These are phyloP conservation scores for Lachnellula subtilissima DNA, from an alignment of 2,329 filamentous ascomycete genomes.

Conservation along the genomic window DNA sequence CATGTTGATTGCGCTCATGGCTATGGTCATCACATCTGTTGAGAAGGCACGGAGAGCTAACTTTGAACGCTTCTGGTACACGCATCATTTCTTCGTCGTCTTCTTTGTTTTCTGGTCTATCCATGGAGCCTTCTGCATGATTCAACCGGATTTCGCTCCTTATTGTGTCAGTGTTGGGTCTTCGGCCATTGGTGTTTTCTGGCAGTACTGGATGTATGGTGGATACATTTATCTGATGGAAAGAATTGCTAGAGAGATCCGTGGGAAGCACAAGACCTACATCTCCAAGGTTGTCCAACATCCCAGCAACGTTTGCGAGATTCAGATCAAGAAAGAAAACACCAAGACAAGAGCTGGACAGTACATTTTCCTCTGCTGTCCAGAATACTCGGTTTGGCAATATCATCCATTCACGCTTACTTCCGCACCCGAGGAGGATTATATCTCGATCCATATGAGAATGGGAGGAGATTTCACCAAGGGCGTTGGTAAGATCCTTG, in stretches of 20 bases:
- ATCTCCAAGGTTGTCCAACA: slow-evolving; percentile 88
- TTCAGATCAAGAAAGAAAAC: slow-evolving; percentile 87
- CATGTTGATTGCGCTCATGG: slow-evolving; percentile 74
- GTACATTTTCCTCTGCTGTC: slow-evolving; percentile 87
- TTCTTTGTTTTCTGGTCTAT: slow-evolving; percentile 93
- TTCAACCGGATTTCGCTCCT: slow-evolving; percentile 74
- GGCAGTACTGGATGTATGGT: slow-evolving; percentile 86
- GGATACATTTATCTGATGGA: slow-evolving; percentile 78
- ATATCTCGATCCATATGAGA: slow-evolving; percentile 81
- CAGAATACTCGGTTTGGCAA: slow-evolving; percentile 81
- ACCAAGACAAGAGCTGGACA: slow-evolving; percentile 77
- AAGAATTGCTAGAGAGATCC: slow-evolving; percentile 70
- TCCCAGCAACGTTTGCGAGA: slow-evolving; percentile 82
- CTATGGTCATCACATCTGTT: slow-evolving; percentile 71
- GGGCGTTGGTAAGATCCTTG: slow-evolving; percentile 62
- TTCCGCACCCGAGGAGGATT: slow-evolving; percentile 83
- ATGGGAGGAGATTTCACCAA: slow-evolving; percentile 79
- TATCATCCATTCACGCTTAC: slow-evolving; percentile 86
- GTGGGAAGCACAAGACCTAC: slow-evolving; percentile 77
- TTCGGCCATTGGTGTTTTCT: slow-evolving; percentile 70
- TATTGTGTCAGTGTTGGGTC: slow-evolving; percentile 67
- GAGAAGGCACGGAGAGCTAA: slow-evolving; percentile 76
- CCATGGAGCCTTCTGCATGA: slow-evolving; percentile 87
- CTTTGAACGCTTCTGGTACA: slow-evolving; percentile 89
- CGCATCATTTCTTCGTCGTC: slow-evolving; percentile 79